These are phyloP conservation scores for Colletotrichum simmondsii DNA, from an alignment of 2,329 filamentous ascomycete genomes.

Conservation along the genomic window DNA sequence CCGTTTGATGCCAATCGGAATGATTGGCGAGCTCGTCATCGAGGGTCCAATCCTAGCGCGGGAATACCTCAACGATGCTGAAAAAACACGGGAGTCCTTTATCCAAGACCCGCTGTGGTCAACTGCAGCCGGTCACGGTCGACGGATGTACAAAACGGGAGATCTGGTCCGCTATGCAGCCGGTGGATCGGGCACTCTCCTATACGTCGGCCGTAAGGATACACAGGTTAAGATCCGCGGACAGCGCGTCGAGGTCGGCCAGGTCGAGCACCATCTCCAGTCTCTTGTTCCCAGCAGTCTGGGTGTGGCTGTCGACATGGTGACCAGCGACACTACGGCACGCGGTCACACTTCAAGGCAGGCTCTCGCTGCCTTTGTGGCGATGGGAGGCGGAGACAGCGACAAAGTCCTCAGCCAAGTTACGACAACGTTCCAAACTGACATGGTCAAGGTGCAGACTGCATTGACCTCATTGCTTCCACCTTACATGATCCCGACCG, in stretches of 20 bases:
- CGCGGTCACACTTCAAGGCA: too few relatives aligned
- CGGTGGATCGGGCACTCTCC: slow-evolving; percentile 43
- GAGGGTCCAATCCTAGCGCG: slow-evolving; percentile 19
- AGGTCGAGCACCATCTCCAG: slow-evolving; percentile 63
- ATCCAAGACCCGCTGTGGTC: slow-evolving; percentile 40
- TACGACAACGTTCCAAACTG: too few relatives aligned
- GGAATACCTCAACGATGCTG: slow-evolving; percentile 27
- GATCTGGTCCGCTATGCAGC: slow-evolving; percentile 50
- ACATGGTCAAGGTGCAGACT: too few relatives aligned
- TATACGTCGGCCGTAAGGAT: too few relatives aligned
- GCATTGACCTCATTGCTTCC: too few relatives aligned
- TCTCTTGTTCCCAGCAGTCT: too few relatives aligned
- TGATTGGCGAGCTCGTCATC: slow-evolving; percentile 26
- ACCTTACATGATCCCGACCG: too few relatives aligned
- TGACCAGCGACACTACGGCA: too few relatives aligned
- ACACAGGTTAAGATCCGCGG: slow-evolving; percentile 34
- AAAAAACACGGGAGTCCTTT: slow-evolving; percentile 38
- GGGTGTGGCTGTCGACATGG: too few relatives aligned
- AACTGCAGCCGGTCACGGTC: slow-evolving; percentile 35
- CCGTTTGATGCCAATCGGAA: slow-evolving; percentile 41
- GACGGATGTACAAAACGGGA: slow-evolving; percentile 52
- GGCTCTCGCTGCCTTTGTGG: too few relatives aligned
- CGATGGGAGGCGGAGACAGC: too few relatives aligned
- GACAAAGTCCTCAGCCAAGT: too few relatives aligned
- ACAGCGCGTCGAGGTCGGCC: slow-evolving; percentile 35